Percentiles rank a stretch among this genome's conserved stretches.
These are phyloP conservation scores for Rhizopogon roseolus DNA, from an alignment of 768 basidiomycete species.

Conservation along the genomic window DNA sequence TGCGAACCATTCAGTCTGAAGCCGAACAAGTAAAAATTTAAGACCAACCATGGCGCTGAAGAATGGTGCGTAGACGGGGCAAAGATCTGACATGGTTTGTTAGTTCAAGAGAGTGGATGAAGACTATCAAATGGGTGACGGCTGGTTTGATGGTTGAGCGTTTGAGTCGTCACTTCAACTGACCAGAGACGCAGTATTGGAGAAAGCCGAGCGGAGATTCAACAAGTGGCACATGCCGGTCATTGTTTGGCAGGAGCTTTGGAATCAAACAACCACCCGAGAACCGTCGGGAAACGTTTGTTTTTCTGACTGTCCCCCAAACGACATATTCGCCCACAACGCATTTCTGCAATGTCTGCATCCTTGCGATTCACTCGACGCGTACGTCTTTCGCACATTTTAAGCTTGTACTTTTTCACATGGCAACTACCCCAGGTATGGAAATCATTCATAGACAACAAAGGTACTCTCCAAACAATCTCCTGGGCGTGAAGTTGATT, in stretches of 20 bases:
- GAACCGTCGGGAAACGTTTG: not conserved
- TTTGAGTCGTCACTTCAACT: conserved; percentile 9
- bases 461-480: conserved; percentile 39
- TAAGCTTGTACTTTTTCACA: conserved; percentile 2
- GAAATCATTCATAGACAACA: conserved; percentile 73
- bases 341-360: conserved; percentile 43
- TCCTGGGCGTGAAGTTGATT: conserved; percentile 2
- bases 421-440: conserved; percentile 51
- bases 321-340: not conserved
- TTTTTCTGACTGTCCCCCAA: not conserved
- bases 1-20: conserved; percentile 26
- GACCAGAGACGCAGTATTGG: conserved; percentile 10
- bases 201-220: conserved; percentile 17
- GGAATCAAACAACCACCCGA: conserved; percentile 24
- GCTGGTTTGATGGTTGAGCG: not conserved
- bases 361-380: conserved; percentile 68
- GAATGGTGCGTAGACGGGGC: conserved; percentile 96
- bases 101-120: conserved; percentile 2
- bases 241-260: conserved; percentile 24
- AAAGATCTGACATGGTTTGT: conserved; percentile 65
- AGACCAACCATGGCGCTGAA: conserved; percentile 89
- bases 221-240: conserved; percentile 14
- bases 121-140: not conserved
- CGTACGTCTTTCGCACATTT: conserved; percentile 29
- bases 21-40: not conserved